These are phyloP conservation scores for Cladosporium colombiae DNA, from an alignment of 2,329 filamentous ascomycete species.

Conservation along the genomic window DNA sequence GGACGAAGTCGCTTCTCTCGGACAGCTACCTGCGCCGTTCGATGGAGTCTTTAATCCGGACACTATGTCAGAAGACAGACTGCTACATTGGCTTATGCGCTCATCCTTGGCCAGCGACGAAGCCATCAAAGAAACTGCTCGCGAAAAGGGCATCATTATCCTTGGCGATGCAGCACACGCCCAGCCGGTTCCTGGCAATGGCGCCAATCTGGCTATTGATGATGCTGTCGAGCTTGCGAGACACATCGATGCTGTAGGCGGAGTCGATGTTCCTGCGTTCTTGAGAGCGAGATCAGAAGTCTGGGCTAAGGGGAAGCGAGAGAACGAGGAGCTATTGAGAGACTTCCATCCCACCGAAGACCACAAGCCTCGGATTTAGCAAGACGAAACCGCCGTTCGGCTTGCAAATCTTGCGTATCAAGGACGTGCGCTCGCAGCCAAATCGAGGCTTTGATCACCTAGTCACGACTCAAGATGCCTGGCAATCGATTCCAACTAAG, in stretches of 20 bases:
- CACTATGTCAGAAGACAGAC: slow-evolving; percentile 37
- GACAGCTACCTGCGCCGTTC: slow-evolving; percentile 36
- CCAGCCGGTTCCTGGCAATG: slow-evolving; percentile 44
- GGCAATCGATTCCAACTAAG: too few relatives aligned
- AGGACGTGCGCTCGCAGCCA: too few relatives aligned
- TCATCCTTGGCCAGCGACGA: slow-evolving; percentile 29
- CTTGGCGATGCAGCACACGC: slow-evolving; percentile 45
- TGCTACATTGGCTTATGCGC: slow-evolving; percentile 48
- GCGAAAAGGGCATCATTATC: slow-evolving; percentile 32
- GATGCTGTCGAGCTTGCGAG: slow-evolving; percentile 41
- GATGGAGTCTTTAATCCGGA: slow-evolving; percentile 36
- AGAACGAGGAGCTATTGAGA: slow-evolving; percentile 22
- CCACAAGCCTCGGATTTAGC: slow-evolving; percentile 6
- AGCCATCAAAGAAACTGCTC: slow-evolving; percentile 29
- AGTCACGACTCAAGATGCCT: too few relatives aligned
- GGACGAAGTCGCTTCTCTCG: slow-evolving; percentile 35
- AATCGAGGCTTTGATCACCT: too few relatives aligned
- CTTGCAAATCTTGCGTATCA: too few relatives aligned
- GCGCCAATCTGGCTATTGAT: slow-evolving; percentile 43
- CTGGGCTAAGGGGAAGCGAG: slow-evolving; percentile 30
- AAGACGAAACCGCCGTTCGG: too few relatives aligned
- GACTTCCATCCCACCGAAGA: not conserved
- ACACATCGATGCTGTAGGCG: slow-evolving; percentile 27
- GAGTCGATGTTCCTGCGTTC: slow-evolving; percentile 24
- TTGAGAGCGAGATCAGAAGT: slow-evolving; percentile 24